Base-by-base conservation (phyloP, 2,329 filamentous ascomycete genomes). In the Diaporthe amygdali region DNA sequence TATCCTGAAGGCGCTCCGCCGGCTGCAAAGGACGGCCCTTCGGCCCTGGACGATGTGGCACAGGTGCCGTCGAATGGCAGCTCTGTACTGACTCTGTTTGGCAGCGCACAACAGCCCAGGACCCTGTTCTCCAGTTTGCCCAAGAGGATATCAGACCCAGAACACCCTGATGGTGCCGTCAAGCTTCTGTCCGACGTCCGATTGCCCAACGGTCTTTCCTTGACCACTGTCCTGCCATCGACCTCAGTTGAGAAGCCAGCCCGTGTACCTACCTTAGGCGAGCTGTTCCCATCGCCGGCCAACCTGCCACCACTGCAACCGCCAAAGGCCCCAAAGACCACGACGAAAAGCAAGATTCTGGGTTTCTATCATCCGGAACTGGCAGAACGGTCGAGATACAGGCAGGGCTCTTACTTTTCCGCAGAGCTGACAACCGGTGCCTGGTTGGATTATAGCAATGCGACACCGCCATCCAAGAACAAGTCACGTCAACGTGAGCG, bases 121-220 rank as follows among this genome's bases (percentile, higher is more conserved):
- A 93, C 96, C 72, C 85, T 98, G 5, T 98, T 96, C 79, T 97
- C 96, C 5, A 97, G 95, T 80, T 84, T 97, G 63, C 93, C 93
- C 74, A 86, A 88, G 68, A 82, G 84, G 15, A 73, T 77, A 2
- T 79, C 82, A 32, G 74, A 77, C 8, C 74, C 74, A 9, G 72
- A 75, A 25, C 71, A 76, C 37, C 69, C 74, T 0, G 75, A 77
- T 47, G 76, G 77, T 12, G 71, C 76, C 20, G 68, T 80, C 71
- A 82, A 81, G 59, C 83, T 87, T 14, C 82, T 94, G 12, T 87
- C 89, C 66, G 92, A 94, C 77, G 85, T 87, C 46, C 88, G 85
- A 25, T 83, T 98, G 32, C 95, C 95, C 0, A 91, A 90, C 71
- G 94, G 94, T 46, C 89, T 97, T 51, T 89, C 90, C 25, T 87